Evolutionary conservation across 169 alveolate genomes (phyloP), one percentile per base, ranked within the genome.

Genomic region (Hepatocystis sp.): DNA sequence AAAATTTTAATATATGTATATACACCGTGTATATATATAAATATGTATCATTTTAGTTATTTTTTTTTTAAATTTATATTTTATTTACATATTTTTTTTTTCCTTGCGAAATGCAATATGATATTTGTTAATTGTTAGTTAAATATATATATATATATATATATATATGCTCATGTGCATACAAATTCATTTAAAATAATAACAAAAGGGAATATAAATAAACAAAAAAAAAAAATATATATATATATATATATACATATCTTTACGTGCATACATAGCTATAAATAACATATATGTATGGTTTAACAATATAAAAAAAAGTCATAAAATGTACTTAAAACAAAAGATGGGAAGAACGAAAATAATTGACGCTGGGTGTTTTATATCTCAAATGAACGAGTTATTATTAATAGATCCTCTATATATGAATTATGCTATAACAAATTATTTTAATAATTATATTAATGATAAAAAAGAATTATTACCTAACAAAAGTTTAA

Each of bases 331-430:
- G n/a, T n/a, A n/a, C n/a, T 49, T 1, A 30, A 66, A 47, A 7
- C 28, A 13, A 21, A 36, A 23, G 0, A 67, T 53, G 58, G 52
- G 23, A 15, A 30, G 21, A 11, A 27, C 36, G 19, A 44, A 81
- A 10, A 34, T 81, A 46, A 46, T 81, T 7, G 89, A 81, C 39
- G 89, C 84, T 0, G 89, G 89, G 10, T 81, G 89, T 44, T 81
- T 81, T 44, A 81, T 81, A 53, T 61, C 89, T 39, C 89, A 64
- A 34, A 81, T 81, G 84, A 81, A 81, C 34, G 89, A 81, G 51
- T 52, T 81, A 27, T 21, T 81, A 51, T 42, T 81, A 21, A 81
- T 81, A 27, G 89, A 81, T 25, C 89, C 89, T n/a, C 27, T 81
- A 11, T 81, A 81, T 21, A 61, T 81, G 19, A 81, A 60, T 40